Conservation (phyloP, 2,329 filamentous ascomycete species). For the Pseudogymnoascus sp. region DNA sequence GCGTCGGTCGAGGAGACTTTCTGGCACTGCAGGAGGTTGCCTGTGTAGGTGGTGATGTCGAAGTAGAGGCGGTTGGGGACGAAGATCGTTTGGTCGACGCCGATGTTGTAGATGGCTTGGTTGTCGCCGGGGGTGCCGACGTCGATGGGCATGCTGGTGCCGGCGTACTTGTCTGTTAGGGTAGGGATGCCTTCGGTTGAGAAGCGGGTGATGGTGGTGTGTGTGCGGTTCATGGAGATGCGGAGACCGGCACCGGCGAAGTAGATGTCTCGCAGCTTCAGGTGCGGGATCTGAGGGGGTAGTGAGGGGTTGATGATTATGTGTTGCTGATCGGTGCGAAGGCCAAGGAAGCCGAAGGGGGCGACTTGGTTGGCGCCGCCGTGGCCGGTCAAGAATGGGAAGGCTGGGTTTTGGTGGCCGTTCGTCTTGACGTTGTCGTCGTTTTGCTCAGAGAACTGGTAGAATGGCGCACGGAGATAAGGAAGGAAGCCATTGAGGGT, state of each 20-base stretch:
- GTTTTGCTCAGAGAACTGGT: constrained; percentile 62
- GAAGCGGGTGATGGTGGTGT: constrained; percentile 52
- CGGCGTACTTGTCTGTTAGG: constrained; percentile 47
- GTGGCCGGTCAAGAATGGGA: constrained; percentile 62
- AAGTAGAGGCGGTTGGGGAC: constrained; percentile 51
- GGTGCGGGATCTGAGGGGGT: constrained; percentile 47
- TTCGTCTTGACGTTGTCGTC: constrained; percentile 51
- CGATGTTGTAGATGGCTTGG: constrained; percentile 37
- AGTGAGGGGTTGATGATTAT: constrained; percentile 56
- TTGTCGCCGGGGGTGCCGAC: constrained; percentile 37
- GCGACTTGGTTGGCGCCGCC: constrained; percentile 60
- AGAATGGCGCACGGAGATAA: constrained; percentile 58
- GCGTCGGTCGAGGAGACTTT: constrained; percentile 39
- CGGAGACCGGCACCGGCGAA: constrained; percentile 57
- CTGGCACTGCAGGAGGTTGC: constrained; percentile 58
- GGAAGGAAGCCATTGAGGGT: constrained; percentile 53
- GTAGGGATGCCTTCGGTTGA: constrained; percentile 33
- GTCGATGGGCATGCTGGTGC: constrained; percentile 48
- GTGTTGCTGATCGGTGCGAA: constrained; percentile 49
- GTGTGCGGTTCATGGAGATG: constrained; percentile 52
- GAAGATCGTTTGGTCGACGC: constrained; percentile 40
- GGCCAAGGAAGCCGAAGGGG: constrained; percentile 58
- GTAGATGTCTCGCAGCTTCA: constrained; percentile 55
- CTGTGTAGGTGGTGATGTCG: constrained; percentile 41
- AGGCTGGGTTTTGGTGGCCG: constrained; percentile 55